Evolutionary conservation across 768 basidiomycete species (phyloP), one percentile per base, ranked within the genome.

Genomic region (Mycena amicta): DNA sequence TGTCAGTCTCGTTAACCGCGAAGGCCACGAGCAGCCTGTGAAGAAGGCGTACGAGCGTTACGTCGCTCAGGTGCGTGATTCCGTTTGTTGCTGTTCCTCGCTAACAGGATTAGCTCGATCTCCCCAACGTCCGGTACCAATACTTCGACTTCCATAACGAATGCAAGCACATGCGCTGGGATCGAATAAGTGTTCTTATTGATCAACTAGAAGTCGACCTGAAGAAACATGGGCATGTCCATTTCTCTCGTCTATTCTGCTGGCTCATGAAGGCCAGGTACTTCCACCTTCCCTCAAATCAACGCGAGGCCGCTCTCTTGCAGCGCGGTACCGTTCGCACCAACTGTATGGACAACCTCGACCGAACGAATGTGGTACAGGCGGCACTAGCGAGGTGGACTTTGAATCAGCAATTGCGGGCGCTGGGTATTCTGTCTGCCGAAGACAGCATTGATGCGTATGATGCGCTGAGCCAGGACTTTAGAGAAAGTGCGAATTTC

Each of bases 91-190:
- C 25, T 50, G 58, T 50, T 53, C 54, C 56, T 20, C 49, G 29
- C 50, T 59, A 28, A 61, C 15, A 27, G n/a, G 13, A 43, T 64
- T 13, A 92, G 90, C 71, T 85, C 52, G 79, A 85, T 65, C 67
- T 89, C 30, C 79, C 87, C 3, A 79, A 86, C 29, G 87, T 92
- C 39, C 86, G 85, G 66, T 99, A 99, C 68, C 80, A 90, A 62
- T 97, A 98, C 75, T 99, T 98, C 67, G 97, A 99, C 69, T 99
- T 99, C 78, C 96, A 98, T 71, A 87, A 83, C 59, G 95, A 98
- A 72, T 98, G 95, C 79, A 90, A 86, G 69, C 81, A 90, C 50
- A 92, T 98, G 89, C 88, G 92, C 40, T 99, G 93, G 87, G 93
- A 99, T 70, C 85, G 95, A 46, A 92, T 99, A 62, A 84, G 84